phyloP scores from a whole-genome alignment of 306 rosid species.

The Malus fusca region DNA sequence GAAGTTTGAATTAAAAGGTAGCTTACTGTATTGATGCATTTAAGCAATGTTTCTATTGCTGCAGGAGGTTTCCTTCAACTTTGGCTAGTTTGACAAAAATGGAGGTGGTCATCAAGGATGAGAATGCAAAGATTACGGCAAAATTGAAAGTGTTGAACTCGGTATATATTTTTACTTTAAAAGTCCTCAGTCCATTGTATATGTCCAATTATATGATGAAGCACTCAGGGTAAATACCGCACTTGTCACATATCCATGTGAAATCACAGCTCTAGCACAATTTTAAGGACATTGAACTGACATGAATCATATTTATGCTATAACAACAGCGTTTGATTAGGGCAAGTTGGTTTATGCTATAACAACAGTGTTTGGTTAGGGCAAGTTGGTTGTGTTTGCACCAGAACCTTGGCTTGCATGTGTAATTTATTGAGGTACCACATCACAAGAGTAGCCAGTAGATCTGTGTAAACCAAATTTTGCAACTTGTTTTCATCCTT shows the following conservation, averaged over 20 bases:
- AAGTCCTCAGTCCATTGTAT: neutral
- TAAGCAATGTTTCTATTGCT: conserved; percentile 9
- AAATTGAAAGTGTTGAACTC: conserved; percentile 54
- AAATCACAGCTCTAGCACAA: neutral
- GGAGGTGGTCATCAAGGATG: conserved; percentile 76
- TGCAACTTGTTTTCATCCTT: neutral
- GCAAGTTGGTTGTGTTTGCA: neutral
- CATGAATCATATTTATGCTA: neutral
- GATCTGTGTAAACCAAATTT: neutral
- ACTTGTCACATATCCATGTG: neutral
- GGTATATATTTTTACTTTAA: conserved; percentile 35
- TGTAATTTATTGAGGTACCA: neutral
- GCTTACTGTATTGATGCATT: conserved; percentile 10
- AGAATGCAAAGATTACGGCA: conserved; percentile 76
- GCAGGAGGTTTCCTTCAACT: conserved; percentile 80
- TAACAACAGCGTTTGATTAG: neutral
- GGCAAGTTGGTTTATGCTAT: neutral
- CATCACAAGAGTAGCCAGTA: neutral
- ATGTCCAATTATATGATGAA: neutral
- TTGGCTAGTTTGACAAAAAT: conserved; percentile 75
- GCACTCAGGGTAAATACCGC: neutral
- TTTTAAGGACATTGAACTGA: neutral
- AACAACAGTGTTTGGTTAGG: neutral
- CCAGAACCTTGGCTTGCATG: neutral
- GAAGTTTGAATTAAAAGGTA: conserved; percentile 4